phyloP scores from a whole-genome alignment of 116 monocot genomes.

The Phalaenopsis hybrid region DNA sequence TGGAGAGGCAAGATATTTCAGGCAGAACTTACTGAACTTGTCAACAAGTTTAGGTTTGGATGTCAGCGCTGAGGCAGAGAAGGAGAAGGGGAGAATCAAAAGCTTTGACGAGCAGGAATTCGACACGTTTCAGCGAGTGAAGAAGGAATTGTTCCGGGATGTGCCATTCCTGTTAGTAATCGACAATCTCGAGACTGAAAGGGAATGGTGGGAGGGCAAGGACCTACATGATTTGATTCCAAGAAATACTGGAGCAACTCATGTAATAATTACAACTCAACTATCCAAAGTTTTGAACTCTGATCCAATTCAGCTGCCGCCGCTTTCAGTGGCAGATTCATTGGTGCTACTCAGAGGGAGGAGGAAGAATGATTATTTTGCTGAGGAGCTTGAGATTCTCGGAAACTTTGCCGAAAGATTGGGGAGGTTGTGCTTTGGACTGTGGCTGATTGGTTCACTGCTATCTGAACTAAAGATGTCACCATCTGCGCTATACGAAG shows the following conservation, averaged over 20 bases:
- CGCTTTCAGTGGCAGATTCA: slow-evolving; percentile 47
- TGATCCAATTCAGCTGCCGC: slow-evolving; percentile 56
- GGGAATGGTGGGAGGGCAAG: slow-evolving; percentile 95
- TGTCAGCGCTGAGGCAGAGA: slow-evolving; percentile 70
- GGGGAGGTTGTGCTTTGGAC: slow-evolving; percentile 63
- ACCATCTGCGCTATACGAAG: slow-evolving; percentile 60
- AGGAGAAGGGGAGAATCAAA: slow-evolving; percentile 58
- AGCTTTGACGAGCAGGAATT: slow-evolving; percentile 84
- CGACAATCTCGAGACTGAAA: slow-evolving; percentile 84
- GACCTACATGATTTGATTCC: slow-evolving; percentile 83
- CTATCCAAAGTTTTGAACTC: slow-evolving; percentile 61
- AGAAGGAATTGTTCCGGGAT: slow-evolving; percentile 77
- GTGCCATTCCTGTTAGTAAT: slow-evolving; percentile 79
- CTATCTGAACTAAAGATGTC: slow-evolving; percentile 56
- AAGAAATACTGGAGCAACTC: slow-evolving; percentile 68
- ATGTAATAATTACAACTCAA: slow-evolving; percentile 69
- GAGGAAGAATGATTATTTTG: slow-evolving; percentile 55
- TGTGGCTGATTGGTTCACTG: slow-evolving; percentile 68
- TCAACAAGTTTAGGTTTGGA: slow-evolving; percentile 57
- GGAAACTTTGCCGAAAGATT: slow-evolving; percentile 63
- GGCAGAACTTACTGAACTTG: slow-evolving; percentile 76
- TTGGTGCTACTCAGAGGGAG: slow-evolving; percentile 50
- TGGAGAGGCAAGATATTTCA: slow-evolving; percentile 73
- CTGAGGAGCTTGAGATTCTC: slow-evolving; percentile 46
- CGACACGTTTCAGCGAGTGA: slow-evolving; percentile 72